These are phyloP conservation scores for Austroboletus festivus DNA, from an alignment of 768 basidiomycete species.

Conservation along the genomic window DNA sequence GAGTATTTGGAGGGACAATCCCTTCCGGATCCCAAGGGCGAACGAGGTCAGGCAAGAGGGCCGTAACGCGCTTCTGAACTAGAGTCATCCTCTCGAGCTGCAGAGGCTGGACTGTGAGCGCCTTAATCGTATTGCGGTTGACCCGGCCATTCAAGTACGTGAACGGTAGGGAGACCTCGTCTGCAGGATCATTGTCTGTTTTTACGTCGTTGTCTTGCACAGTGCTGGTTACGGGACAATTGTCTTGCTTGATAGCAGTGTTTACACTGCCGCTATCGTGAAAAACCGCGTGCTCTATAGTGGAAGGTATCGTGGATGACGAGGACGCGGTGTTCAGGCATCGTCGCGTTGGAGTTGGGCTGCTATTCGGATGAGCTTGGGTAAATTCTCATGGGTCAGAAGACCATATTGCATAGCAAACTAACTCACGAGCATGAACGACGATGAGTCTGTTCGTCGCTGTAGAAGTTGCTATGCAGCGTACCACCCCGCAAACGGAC, in stretches of 20 bases:
- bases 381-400: neutral
- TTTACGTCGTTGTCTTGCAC: neutral
- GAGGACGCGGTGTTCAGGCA: slow-evolving; percentile 3
- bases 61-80: slow-evolving; percentile 79
- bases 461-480: neutral
- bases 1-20: slow-evolving; percentile 2
- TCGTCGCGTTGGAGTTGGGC: slow-evolving; percentile 2
- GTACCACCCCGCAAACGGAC: neutral
- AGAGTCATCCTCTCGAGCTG: slow-evolving; percentile 67
- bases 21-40: slow-evolving; percentile 44
- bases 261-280: neutral
- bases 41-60: slow-evolving; percentile 68
- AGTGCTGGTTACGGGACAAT: neutral
- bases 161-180: slow-evolving; percentile 25
- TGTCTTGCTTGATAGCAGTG: neutral
- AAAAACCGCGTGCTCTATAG: neutral
- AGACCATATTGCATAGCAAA: neutral
- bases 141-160: slow-evolving; percentile 38
- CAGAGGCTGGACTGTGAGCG: slow-evolving; percentile 65
- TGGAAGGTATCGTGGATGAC: neutral
- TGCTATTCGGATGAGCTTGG: slow-evolving; percentile 3
- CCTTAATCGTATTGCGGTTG: slow-evolving; percentile 45
- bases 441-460: neutral
- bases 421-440: slow-evolving; percentile 15
- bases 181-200: neutral